Evolutionary conservation across 306 rosid species (phyloP).

Genomic region (Rosa persica): DNA sequence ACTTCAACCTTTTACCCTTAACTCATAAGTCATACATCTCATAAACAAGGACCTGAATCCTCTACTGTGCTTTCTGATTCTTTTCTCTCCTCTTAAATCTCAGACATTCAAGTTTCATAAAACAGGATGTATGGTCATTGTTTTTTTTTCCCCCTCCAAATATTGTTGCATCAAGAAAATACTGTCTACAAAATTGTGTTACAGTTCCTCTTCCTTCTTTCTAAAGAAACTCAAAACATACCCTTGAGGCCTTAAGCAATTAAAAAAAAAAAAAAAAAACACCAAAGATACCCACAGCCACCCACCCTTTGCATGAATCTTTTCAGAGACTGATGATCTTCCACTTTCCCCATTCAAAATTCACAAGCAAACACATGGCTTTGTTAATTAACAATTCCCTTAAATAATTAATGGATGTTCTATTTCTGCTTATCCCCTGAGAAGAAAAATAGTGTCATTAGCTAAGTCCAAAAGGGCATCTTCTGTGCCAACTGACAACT

Average conservation of each 20-base stretch:
- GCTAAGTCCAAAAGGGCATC: not conserved
- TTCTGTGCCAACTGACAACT: not conserved
- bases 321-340: too few relatives aligned
- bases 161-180: not conserved
- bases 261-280: too few relatives aligned
- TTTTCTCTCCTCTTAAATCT: not conserved
- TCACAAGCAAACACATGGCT: not conserved
- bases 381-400: not conserved
- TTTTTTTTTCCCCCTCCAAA: not conserved
- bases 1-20: not conserved
- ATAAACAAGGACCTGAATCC: not conserved
- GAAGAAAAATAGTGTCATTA: not conserved
- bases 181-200: too few relatives aligned
- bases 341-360: not conserved
- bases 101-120: not conserved
- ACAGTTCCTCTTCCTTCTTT: not conserved
- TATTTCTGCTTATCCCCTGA: not conserved
- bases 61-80: not conserved
- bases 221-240: not conserved
- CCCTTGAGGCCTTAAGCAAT: not conserved
- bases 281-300: not conserved
- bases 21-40: not conserved
- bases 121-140: not conserved
- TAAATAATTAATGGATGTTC: not conserved
- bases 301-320: not conserved